phyloP scores from a whole-genome alignment of 208 protist species.

The Endotrypanum monterogeii region DNA sequence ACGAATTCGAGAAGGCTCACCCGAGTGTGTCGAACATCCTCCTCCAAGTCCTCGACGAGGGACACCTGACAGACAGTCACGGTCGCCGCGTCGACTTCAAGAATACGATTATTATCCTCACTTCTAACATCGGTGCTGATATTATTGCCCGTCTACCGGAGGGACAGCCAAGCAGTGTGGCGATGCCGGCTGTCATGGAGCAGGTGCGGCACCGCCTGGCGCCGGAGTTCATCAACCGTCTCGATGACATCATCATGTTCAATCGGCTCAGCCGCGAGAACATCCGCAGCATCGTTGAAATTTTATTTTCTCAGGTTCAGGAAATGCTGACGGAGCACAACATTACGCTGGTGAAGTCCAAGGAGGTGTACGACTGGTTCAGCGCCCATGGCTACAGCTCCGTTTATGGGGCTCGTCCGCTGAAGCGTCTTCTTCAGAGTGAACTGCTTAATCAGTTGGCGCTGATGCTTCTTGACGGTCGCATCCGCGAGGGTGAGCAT shows the following conservation, averaged over 20 bases:
- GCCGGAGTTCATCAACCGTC: constrained; percentile 99
- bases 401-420: constrained; percentile 95
- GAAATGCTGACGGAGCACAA: constrained; percentile 83
- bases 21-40: constrained; percentile 95
- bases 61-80: constrained; percentile 96
- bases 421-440: constrained; percentile 93
- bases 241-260: constrained; percentile 98
- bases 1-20: constrained; percentile 99
- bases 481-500: constrained; percentile 74
- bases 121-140: constrained; percentile 95
- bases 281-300: constrained; percentile 89
- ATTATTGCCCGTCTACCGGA: constrained; percentile 78
- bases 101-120: constrained; percentile 98
- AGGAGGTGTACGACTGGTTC: constrained; percentile 86
- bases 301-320: constrained; percentile 85
- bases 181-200: constrained; percentile 86
- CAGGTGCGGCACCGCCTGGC: constrained; percentile 88
- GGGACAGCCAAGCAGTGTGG: constrained; percentile 44
- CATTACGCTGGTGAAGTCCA: constrained; percentile 76
- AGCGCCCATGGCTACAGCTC: constrained; percentile 88
- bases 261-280: constrained; percentile 86
- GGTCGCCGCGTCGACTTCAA: constrained; percentile 97
- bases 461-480: constrained; percentile 87
- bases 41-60: constrained; percentile 98
- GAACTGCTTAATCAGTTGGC: constrained; percentile 92